A percentile compares a stretch with the other conserved stretches of the same genome.
Conservation (phyloP, 495 filamentous ascomycete species). For the Daldinia concentrica region DNA sequence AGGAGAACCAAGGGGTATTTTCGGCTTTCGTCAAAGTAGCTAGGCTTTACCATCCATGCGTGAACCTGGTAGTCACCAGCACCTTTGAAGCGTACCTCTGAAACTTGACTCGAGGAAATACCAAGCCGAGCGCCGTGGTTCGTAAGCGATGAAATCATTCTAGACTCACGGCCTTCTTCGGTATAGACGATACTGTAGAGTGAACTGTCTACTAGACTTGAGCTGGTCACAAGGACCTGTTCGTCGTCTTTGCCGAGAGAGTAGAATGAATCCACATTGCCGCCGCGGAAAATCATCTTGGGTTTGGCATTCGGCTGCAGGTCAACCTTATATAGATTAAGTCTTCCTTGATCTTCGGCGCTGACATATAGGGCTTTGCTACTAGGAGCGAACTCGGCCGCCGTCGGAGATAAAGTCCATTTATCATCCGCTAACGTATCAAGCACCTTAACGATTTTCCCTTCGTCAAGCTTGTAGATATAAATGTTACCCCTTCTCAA, state of each 20-base stretch:
- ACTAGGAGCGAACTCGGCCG: conserved; percentile 36
- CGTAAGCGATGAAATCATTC: conserved; percentile 33
- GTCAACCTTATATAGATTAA: conserved; percentile 36
- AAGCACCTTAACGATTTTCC: conserved; percentile 37
- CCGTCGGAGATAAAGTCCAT: conserved; percentile 26
- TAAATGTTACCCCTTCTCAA: conserved; percentile 26
- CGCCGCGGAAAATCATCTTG: conserved; percentile 23
- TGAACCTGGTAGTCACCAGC: conserved; percentile 36
- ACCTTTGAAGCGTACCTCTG: conserved; percentile 45
- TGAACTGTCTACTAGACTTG: conserved; percentile 43
- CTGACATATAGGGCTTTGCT: conserved; percentile 37
- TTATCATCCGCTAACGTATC: conserved; percentile 26
- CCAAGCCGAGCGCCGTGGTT: conserved; percentile 39
- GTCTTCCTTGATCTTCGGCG: conserved; percentile 40
- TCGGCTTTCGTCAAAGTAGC: conserved; percentile 41
- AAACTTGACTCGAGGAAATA: conserved; percentile 40
- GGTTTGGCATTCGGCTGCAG: conserved; percentile 34
- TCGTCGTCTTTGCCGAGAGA: conserved; percentile 23
- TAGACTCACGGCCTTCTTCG: neutral
- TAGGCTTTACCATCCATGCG: conserved; percentile 46
- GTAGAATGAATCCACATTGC: conserved; percentile 24
- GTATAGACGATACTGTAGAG: conserved; percentile 40
- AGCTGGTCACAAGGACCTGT: conserved; percentile 35
- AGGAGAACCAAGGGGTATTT: conserved; percentile 45
- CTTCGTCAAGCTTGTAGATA: conserved; percentile 23